phyloP scores from a whole-genome alignment of 2,329 filamentous ascomycete genomes.

The Nemania abortiva region DNA sequence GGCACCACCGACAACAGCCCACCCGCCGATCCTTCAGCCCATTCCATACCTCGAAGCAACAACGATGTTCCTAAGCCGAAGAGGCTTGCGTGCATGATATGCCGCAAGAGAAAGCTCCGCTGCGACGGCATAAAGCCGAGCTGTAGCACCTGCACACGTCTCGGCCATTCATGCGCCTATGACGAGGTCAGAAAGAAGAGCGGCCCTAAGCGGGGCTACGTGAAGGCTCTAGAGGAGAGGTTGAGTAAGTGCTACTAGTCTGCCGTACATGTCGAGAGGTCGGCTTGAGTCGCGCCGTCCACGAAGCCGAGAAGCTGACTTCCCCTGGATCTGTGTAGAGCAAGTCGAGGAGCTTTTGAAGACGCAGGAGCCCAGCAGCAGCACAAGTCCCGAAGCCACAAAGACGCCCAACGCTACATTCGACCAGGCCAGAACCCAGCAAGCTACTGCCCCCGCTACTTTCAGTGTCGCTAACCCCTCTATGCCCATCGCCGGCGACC shows the following conservation, averaged over 20 bases:
- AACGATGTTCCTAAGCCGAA: slow-evolving; percentile 81
- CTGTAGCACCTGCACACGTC: slow-evolving; percentile 88
- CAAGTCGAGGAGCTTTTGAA: slow-evolving; percentile 94
- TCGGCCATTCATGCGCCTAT: slow-evolving; percentile 89
- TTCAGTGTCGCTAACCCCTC: slow-evolving; percentile 61
- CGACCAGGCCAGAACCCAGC: slow-evolving; percentile 52
- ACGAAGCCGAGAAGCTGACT: slow-evolving; percentile 23
- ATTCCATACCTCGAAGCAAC: slow-evolving; percentile 62
- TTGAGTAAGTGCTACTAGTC: slow-evolving; percentile 73
- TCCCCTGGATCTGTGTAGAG: slow-evolving; percentile 63
- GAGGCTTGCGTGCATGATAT: slow-evolving; percentile 93
- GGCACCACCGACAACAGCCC: slow-evolving; percentile 55
- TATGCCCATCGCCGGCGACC: slow-evolving; percentile 61
- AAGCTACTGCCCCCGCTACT: slow-evolving; percentile 51
- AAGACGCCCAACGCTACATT: slow-evolving; percentile 52
- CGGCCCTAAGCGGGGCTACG: slow-evolving; percentile 92
- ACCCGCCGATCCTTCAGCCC: slow-evolving; percentile 52
- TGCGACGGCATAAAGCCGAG: slow-evolving; percentile 88
- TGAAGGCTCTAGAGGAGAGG: slow-evolving; percentile 92
- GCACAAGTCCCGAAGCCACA: slow-evolving; percentile 53
- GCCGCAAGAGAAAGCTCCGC: slow-evolving; percentile 89
- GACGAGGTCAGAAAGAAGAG: slow-evolving; percentile 95
- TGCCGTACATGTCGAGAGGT: neutral
- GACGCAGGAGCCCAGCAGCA: slow-evolving; percentile 71
- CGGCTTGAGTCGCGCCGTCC: slow-evolving; percentile 1